phyloP scores from a whole-genome alignment of 1,284 basidiomycete species.

The Cystobasidium pallidum region DNA sequence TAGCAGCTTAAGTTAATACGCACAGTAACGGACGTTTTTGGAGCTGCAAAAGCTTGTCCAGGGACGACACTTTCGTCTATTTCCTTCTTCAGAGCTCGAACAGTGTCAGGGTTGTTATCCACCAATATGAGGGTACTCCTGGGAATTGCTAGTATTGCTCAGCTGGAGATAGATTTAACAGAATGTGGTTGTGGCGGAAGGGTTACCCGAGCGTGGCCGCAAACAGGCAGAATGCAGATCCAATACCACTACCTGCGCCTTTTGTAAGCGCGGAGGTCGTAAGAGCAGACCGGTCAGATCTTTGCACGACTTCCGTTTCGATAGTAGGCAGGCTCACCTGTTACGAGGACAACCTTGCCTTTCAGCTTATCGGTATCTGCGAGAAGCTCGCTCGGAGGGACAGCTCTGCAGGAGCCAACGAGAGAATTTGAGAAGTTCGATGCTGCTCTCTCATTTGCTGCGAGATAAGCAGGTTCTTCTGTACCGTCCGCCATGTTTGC shows the following conservation, averaged over 20 bases:
- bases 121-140: slow-evolving; percentile 27
- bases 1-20: background rate
- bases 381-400: slow-evolving; percentile 57
- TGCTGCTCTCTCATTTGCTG: background rate
- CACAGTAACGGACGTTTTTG: slow-evolving; percentile 56
- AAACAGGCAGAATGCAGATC: slow-evolving; percentile 61
- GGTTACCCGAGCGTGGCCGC: slow-evolving; percentile 62
- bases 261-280: background rate
- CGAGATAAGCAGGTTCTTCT: background rate
- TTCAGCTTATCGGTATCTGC: slow-evolving; percentile 59
- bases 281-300: too few relatives aligned
- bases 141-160: background rate
- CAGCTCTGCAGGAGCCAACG: slow-evolving; percentile 8
- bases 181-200: background rate
- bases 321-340: slow-evolving; percentile 57
- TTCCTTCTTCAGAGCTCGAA: background rate
- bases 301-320: too few relatives aligned
- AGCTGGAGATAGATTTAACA: slow-evolving; percentile 15
- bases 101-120: slow-evolving; percentile 10
- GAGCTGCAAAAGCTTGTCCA: slow-evolving; percentile 1
- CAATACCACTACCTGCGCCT: slow-evolving; percentile 66
- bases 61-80: slow-evolving; percentile 9
- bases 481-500: background rate
- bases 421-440: slow-evolving; percentile 7
- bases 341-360: slow-evolving; percentile 65